These are phyloP conservation scores for Lactuca sativa DNA, from an alignment of 129 eudicot genomes.

Conservation along the genomic window DNA sequence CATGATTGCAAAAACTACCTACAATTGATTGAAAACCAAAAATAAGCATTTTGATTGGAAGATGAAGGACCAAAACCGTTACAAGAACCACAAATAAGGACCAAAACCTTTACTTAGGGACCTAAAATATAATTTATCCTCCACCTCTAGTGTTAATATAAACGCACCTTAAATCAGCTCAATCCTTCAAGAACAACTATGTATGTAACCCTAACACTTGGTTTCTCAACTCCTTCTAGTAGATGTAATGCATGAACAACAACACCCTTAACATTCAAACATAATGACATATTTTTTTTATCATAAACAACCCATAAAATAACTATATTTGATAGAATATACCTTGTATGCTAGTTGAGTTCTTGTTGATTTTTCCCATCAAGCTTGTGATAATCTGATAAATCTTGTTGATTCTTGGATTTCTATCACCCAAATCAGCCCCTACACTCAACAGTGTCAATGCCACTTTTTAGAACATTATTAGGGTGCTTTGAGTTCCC, in stretches of 20 bases:
- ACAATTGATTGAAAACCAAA: too few relatives aligned
- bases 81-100: too few relatives aligned
- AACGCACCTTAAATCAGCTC: constrained; percentile 77
- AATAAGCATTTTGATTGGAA: too few relatives aligned
- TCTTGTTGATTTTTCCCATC: constrained; percentile 71
- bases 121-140: too few relatives aligned
- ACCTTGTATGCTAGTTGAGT: constrained; percentile 89
- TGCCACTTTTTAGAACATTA: neutral
- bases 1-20: too few relatives aligned
- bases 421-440: constrained; percentile 53
- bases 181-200: constrained; percentile 94
- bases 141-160: too few relatives aligned
- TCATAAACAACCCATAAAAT: neutral
- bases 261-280: constrained; percentile 62
- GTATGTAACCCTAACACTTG: constrained; percentile 94
- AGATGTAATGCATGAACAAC: constrained; percentile 94
- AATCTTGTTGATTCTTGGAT: constrained; percentile 44
- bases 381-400: constrained; percentile 49
- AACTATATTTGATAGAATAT: constrained; percentile 2
- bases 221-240: constrained; percentile 96
- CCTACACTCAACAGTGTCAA: constrained; percentile 25
- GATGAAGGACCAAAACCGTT: too few relatives aligned
- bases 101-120: too few relatives aligned
- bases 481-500: too few relatives aligned
- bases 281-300: neutral